Conservation (phyloP, 768 basidiomycete species). For the Royoungia palumana region DNA sequence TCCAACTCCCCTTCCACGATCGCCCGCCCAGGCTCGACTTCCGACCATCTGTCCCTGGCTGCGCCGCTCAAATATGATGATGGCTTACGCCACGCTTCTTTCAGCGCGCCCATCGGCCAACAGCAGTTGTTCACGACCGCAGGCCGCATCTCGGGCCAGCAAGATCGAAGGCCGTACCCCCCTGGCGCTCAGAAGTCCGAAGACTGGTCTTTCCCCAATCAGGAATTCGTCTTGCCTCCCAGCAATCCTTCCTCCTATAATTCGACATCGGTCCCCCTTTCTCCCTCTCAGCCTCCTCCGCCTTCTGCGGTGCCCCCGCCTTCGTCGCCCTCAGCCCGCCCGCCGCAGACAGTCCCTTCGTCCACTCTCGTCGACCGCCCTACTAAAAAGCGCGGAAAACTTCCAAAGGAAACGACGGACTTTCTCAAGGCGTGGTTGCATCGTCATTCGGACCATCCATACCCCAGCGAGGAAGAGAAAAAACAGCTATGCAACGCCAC, state of each 20-base stretch:
- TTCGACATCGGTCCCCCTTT: conserved; percentile 36
- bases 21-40: conserved; percentile 65
- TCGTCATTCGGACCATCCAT: conserved; percentile 84
- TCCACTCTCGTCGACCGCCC: conserved; percentile 72
- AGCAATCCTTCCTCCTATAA: conserved; percentile 24
- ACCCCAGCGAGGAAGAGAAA: conserved; percentile 88
- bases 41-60: conserved; percentile 50
- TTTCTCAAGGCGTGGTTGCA: conserved; percentile 87
- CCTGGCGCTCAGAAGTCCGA: conserved; percentile 54
- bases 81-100: conserved; percentile 62
- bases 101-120: conserved; percentile 55
- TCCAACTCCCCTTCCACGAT: conserved; percentile 53
- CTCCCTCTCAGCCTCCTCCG: conserved; percentile 38
- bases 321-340: conserved; percentile 44
- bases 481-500: conserved; percentile 85
- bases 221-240: conserved; percentile 50
- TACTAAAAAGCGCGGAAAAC: conserved; percentile 79
- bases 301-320: conserved; percentile 37
- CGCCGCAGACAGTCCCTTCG: conserved; percentile 48
- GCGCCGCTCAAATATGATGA: conserved; percentile 69
- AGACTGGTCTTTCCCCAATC: conserved; percentile 67
- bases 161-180: conserved; percentile 54
- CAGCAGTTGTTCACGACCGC: conserved; percentile 63
- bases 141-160: conserved; percentile 69
- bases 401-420: conserved; percentile 88